These are phyloP conservation scores for Triticum timopheevii DNA, from an alignment of 176 grass and related monocot genomes.

Conservation along the genomic window DNA sequence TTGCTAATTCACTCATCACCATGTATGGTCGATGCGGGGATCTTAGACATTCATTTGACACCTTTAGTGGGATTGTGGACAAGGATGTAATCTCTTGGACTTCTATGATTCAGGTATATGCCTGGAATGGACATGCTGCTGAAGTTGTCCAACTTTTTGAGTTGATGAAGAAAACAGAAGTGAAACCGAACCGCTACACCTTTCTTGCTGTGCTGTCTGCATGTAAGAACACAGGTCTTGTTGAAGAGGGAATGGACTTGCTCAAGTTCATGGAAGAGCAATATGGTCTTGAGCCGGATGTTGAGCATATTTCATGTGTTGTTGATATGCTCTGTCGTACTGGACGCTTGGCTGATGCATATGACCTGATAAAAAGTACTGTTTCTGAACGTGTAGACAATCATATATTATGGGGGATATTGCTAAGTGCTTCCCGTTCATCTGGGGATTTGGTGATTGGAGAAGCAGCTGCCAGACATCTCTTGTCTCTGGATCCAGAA, in stretches of 20 bases:
- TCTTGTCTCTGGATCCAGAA: slow-evolving; percentile 59
- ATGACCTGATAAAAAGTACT: slow-evolving; percentile 39
- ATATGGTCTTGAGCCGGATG: slow-evolving; percentile 47
- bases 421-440: slow-evolving; percentile 60
- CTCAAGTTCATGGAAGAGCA: slow-evolving; percentile 66
- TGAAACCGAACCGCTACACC: slow-evolving; percentile 63
- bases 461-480: slow-evolving; percentile 51
- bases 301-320: slow-evolving; percentile 64
- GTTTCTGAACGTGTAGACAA: slow-evolving; percentile 13
- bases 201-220: slow-evolving; percentile 61
- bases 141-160: slow-evolving; percentile 56
- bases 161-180: slow-evolving; percentile 50
- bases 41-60: slow-evolving; percentile 42
- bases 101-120: slow-evolving; percentile 71
- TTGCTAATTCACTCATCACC: slow-evolving; percentile 64
- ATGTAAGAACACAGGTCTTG: slow-evolving; percentile 62
- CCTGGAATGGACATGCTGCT: slow-evolving; percentile 54
- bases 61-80: slow-evolving; percentile 46
- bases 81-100: slow-evolving; percentile 85
- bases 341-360: slow-evolving; percentile 61
- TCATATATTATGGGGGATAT: slow-evolving; percentile 47
- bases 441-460: slow-evolving; percentile 49
- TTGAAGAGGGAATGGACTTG: slow-evolving; percentile 53
- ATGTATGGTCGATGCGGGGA: slow-evolving; percentile 68
- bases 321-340: slow-evolving; percentile 65